These are phyloP conservation scores for Fusarium ambrosium DNA, from an alignment of 2,329 filamentous ascomycete genomes.

Conservation along the genomic window DNA sequence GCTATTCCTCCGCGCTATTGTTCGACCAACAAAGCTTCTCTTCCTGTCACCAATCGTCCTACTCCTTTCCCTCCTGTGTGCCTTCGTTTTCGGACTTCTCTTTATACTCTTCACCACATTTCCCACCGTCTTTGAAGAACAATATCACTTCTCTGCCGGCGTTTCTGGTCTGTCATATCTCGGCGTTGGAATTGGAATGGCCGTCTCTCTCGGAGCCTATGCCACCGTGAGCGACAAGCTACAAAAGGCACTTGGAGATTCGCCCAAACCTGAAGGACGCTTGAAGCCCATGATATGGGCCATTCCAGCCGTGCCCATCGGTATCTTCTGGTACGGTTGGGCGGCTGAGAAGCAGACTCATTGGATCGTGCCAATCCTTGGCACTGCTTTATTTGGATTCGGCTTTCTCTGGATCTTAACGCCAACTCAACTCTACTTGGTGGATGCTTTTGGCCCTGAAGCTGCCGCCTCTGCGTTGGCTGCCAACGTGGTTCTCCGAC, in stretches of 20 bases:
- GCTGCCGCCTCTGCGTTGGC: conserved; percentile 44
- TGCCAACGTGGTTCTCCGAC: conserved; percentile 54
- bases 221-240: conserved; percentile 14
- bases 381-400: conserved; percentile 64
- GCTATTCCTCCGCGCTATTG: conserved; percentile 50
- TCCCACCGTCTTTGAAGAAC: neutral
- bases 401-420: conserved; percentile 57
- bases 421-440: conserved; percentile 42
- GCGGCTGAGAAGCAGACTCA: conserved; percentile 63
- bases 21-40: conserved; percentile 61
- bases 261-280: conserved; percentile 58
- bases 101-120: conserved; percentile 38
- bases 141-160: neutral
- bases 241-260: conserved; percentile 11
- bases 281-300: conserved; percentile 69
- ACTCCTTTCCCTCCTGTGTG: neutral
- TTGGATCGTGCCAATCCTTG: conserved; percentile 73
- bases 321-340: conserved; percentile 72
- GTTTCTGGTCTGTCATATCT: conserved; percentile 51
- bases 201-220: neutral
- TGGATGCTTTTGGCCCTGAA: conserved; percentile 42
- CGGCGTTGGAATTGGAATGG: conserved; percentile 58
- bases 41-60: conserved; percentile 62
- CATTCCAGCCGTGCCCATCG: conserved; percentile 64
- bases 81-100: conserved; percentile 58